phyloP scores from a whole-genome alignment of 2,329 filamentous ascomycete species.

The Alternaria postmessia region DNA sequence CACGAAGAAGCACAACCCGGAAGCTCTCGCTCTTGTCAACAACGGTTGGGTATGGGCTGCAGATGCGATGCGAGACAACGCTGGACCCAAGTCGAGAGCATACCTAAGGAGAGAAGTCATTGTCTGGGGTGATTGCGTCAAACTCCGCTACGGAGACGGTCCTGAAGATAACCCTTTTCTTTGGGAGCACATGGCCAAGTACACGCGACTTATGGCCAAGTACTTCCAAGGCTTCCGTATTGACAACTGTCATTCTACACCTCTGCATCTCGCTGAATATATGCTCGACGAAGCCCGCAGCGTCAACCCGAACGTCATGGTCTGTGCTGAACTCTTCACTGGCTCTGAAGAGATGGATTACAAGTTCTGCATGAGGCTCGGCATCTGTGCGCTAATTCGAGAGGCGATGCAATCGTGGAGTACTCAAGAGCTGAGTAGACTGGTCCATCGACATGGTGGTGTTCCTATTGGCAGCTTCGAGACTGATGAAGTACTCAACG shows the following conservation, averaged over 20 bases:
- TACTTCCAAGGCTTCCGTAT: constrained; percentile 96
- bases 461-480: constrained; percentile 97
- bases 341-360: constrained; percentile 97
- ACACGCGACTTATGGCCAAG: constrained; percentile 90
- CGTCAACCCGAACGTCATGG: constrained; percentile 85
- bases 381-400: constrained; percentile 88
- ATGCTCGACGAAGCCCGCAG: constrained; percentile 92
- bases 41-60: constrained; percentile 99
- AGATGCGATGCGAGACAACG: constrained; percentile 92
- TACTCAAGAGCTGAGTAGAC: constrained; percentile 86
- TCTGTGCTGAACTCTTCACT: constrained; percentile 94
- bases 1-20: constrained; percentile 77
- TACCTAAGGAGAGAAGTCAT: constrained; percentile 97
- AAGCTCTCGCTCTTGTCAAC: constrained; percentile 84
- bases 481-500: constrained; percentile 80
- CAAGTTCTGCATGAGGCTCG: constrained; percentile 90
- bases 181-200: constrained; percentile 95
- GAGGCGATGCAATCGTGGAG: constrained; percentile 99
- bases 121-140: constrained; percentile 98
- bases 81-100: constrained; percentile 86
- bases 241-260: constrained; percentile 97
- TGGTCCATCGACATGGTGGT: constrained; percentile 93
- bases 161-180: constrained; percentile 89
- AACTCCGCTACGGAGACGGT: constrained; percentile 84
- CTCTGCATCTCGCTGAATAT: constrained; percentile 91